Percentiles rank a stretch among this genome's conserved stretches.
phyloP scores from a whole-genome alignment of 106 monocot species.

The Acanthochlamys bracteata region DNA sequence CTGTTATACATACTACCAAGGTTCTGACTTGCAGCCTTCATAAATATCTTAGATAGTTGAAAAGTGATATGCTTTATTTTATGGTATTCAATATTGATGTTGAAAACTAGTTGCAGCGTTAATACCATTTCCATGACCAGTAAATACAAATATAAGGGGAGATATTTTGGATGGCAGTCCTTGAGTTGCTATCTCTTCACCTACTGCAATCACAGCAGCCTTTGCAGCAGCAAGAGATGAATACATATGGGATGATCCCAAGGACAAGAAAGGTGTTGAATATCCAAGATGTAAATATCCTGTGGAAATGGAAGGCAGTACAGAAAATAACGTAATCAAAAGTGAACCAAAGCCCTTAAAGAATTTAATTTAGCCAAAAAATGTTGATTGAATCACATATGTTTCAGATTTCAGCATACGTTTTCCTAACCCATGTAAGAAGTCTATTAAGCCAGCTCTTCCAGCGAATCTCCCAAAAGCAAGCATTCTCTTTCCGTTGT shows the following conservation, averaged over 20 bases:
- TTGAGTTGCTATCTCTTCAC: slow-evolving; percentile 84
- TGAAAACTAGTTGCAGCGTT: no score
- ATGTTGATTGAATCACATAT: no score
- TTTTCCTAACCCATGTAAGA: slow-evolving; percentile 86
- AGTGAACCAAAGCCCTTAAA: no score
- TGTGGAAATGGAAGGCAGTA: slow-evolving; percentile 16
- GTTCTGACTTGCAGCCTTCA: no score
- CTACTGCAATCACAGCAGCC: slow-evolving; percentile 87
- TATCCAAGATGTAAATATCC: slow-evolving; percentile 93
- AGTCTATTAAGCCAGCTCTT: slow-evolving; percentile 89
- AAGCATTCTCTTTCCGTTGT: slow-evolving; percentile 73
- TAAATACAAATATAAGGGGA: slow-evolving; percentile 89
- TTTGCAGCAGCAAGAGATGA: slow-evolving; percentile 91
- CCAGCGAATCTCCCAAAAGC: slow-evolving; percentile 99
- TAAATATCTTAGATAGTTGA: no score
- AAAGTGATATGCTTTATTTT: no score
- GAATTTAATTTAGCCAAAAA: no score
- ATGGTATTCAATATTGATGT: no score
- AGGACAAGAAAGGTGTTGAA: slow-evolving; percentile 92
- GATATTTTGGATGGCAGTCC: slow-evolving; percentile 81
- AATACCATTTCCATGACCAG: slow-evolving; percentile 86
- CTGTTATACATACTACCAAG: no score
- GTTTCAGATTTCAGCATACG: slow-evolving; percentile 29
- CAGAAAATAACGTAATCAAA: neutral
- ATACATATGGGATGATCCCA: slow-evolving; percentile 93